Conservation (phyloP, 768 basidiomycete genomes). For the Boletus rubescentipes region DNA sequence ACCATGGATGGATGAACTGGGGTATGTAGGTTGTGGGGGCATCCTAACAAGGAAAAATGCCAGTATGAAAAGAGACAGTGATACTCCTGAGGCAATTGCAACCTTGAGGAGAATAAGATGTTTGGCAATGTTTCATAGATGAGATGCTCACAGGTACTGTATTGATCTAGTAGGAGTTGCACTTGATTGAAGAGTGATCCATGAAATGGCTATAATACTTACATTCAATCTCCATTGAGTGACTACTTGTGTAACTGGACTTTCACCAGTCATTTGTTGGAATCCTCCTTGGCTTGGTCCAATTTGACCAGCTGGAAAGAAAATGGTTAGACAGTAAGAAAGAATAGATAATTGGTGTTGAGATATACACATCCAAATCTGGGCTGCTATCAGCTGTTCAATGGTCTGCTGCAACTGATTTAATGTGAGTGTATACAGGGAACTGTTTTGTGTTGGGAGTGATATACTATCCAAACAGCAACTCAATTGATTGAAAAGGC, state of each 20-base stretch:
- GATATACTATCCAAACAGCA: background rate
- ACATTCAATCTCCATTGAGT: conserved; percentile 16
- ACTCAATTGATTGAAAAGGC: too few relatives aligned
- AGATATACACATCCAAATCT: conserved; percentile 11
- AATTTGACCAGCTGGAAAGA: conserved; percentile 6
- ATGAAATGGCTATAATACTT: background rate
- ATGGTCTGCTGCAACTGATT: background rate
- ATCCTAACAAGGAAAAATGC: background rate
- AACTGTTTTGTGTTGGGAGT: background rate
- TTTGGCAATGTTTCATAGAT: rapidly evolving
- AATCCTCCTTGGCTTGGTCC: conserved; percentile 7
- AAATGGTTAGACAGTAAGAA: background rate
- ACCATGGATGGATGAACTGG: background rate
- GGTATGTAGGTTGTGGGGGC: background rate
- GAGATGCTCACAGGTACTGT: conserved; percentile 8
- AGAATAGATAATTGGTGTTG: background rate
- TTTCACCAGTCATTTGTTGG: background rate
- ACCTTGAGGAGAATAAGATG: background rate
- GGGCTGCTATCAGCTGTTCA: background rate
- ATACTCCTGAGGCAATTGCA: conserved; percentile 2
- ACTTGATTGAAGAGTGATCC: background rate
- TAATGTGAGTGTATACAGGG: background rate
- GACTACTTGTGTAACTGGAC: conserved; percentile 5
- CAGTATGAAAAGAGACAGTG: conserved; percentile 3
- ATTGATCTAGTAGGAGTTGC: conserved; percentile 8